phyloP scores from a whole-genome alignment of 2,329 filamentous ascomycete species.

The Metarhizium sp. region DNA sequence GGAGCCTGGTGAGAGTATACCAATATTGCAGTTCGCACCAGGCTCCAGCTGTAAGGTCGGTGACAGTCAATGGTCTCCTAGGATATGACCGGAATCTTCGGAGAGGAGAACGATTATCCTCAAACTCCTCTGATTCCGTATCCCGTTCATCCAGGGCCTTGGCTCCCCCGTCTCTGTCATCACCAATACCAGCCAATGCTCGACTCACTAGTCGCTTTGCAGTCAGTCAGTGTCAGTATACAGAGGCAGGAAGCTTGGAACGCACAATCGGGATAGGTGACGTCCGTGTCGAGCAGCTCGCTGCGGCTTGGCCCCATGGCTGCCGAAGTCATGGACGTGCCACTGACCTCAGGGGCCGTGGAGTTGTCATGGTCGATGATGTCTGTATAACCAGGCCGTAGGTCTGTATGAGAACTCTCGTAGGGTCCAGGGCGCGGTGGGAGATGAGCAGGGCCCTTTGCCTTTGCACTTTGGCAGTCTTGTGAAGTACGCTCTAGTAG shows the following conservation, averaged over 20 bases:
- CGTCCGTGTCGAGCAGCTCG: constrained; percentile 13
- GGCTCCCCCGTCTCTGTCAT: constrained; percentile 7
- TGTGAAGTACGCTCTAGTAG: constrained; percentile 24
- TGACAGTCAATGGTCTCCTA: constrained; percentile 73
- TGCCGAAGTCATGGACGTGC: not conserved
- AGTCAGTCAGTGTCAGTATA: constrained; percentile 41
- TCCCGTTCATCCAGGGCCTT: not conserved
- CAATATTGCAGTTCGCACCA: constrained; percentile 97
- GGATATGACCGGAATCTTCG: constrained; percentile 71
- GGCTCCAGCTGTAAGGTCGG: constrained; percentile 76
- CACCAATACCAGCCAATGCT: constrained; percentile 20
- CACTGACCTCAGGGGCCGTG: not conserved
- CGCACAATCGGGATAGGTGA: constrained; percentile 46
- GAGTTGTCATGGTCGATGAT: not conserved
- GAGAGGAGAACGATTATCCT: constrained; percentile 47
- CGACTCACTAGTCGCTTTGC: constrained; percentile 58
- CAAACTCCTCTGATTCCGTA: not conserved
- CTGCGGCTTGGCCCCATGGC: not conserved
- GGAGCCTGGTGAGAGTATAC: constrained; percentile 68
- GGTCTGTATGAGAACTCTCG: not conserved
- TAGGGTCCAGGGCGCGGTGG: constrained; percentile 1
- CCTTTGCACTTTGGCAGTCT: constrained; percentile 1
- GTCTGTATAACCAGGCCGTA: constrained; percentile 1
- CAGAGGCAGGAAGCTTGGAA: constrained; percentile 6
- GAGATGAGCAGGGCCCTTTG: not conserved